phyloP scores from a whole-genome alignment of 768 basidiomycete genomes.

The Boletus sp. region DNA sequence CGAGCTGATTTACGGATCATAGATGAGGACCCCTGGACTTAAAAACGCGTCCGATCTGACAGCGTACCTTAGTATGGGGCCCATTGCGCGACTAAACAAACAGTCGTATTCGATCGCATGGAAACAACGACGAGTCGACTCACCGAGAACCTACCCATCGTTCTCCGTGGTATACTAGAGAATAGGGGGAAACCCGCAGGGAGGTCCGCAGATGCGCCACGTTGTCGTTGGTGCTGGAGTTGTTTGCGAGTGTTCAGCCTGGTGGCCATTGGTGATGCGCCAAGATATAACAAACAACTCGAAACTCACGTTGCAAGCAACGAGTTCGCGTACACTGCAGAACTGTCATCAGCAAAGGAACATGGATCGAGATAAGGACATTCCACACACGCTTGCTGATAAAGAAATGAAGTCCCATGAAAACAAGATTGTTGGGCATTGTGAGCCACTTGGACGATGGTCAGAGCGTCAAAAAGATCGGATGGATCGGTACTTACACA shows the following conservation, averaged over 20 bases:
- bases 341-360: background rate
- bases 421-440: constrained; percentile 47
- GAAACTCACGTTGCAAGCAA: constrained; percentile 41
- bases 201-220: constrained; percentile 30
- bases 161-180: constrained; percentile 17
- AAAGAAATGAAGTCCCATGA: constrained; percentile 53
- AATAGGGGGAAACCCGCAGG: constrained; percentile 26
- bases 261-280: background rate
- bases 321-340: constrained; percentile 50
- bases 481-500: constrained; percentile 34
- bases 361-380: background rate
- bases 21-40: background rate
- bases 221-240: constrained; percentile 30
- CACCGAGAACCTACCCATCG: constrained; percentile 7
- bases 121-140: background rate
- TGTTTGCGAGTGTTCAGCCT: constrained; percentile 40
- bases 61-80: constrained; percentile 19
- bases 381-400: constrained; percentile 46
- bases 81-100: constrained; percentile 13
- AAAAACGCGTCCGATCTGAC: background rate
- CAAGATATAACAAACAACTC: background rate
- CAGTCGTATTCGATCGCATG: background rate
- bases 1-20: constrained; percentile 15
- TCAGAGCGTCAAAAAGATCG: background rate
- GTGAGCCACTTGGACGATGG: constrained; percentile 39